Evolutionary conservation across 306 rosid genomes (phyloP).

Genomic region (Cyamopsis tetragonoloba): DNA sequence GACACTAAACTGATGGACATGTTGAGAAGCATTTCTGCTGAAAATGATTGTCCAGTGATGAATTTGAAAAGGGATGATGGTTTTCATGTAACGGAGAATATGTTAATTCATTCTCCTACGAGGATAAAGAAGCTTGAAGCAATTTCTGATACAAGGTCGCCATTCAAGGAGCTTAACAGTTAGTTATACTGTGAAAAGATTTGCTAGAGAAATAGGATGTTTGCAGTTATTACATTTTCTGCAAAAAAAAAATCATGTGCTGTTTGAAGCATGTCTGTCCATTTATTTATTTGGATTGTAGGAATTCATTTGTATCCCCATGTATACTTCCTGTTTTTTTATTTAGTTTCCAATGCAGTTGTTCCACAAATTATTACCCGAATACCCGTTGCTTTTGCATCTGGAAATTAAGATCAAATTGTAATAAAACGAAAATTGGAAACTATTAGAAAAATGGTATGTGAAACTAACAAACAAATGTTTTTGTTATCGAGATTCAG

Average conservation of each 20-base stretch:
- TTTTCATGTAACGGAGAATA: constrained; percentile 43
- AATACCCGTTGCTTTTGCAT: neutral
- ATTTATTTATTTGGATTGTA: constrained; percentile 9
- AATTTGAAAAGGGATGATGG: constrained; percentile 35
- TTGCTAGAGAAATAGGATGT: constrained; percentile 16
- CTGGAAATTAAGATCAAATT: neutral
- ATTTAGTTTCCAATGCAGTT: neutral
- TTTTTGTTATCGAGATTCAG: no score
- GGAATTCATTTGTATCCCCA: neutral
- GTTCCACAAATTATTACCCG: neutral
- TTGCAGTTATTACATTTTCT: neutral
- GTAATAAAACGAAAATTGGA: no score
- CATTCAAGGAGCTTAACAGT: constrained; percentile 64
- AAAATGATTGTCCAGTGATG: constrained; percentile 25
- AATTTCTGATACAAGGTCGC: constrained; percentile 48
- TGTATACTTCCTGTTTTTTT: neutral
- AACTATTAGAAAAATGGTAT: no score
- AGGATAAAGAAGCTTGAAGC: constrained; percentile 43
- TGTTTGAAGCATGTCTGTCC: constrained; percentile 17
- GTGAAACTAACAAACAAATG: no score
- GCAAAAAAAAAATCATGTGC: constrained; percentile 4
- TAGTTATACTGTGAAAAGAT: constrained; percentile 8
- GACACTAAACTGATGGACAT: constrained; percentile 55
- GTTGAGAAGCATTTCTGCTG: constrained; percentile 50
- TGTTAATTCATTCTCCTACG: constrained; percentile 33